Conservation (phyloP, 1,284 basidiomycete genomes). For the Fistulina hepatica region DNA sequence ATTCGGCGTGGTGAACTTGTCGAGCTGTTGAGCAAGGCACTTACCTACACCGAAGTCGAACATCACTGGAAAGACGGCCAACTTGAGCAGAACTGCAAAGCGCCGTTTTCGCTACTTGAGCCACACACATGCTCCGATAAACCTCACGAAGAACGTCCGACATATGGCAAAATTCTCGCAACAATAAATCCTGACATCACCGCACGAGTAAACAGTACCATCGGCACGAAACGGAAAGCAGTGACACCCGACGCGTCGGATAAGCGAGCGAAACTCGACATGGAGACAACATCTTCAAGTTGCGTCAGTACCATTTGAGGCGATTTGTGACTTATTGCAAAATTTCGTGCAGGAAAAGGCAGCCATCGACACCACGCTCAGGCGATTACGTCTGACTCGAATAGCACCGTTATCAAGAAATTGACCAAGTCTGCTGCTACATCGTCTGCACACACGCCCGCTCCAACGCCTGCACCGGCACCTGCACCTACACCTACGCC, state of each 20-base stretch:
- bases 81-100: conserved; percentile 51
- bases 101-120: conserved; percentile 59
- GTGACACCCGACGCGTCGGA: conserved; percentile 34
- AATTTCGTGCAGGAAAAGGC: too few relatives aligned
- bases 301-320: too few relatives aligned
- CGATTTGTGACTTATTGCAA: too few relatives aligned
- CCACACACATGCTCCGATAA: conserved; percentile 53
- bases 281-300: too few relatives aligned
- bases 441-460: background rate
- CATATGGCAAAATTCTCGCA: conserved; percentile 16
- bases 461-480: background rate
- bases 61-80: conserved; percentile 59
- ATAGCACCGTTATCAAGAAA: too few relatives aligned
- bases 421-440: background rate
- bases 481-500: background rate
- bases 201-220: background rate
- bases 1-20: conserved; percentile 76
- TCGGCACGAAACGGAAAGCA: conserved; percentile 37
- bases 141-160: conserved; percentile 19
- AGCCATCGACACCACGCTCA: too few relatives aligned
- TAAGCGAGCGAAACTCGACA: background rate
- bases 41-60: conserved; percentile 78
- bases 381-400: too few relatives aligned
- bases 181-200: background rate
- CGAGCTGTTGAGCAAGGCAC: conserved; percentile 68